Base-by-base conservation (phyloP, 2,329 filamentous ascomycete genomes). In the Sporothrix globosa region DNA sequence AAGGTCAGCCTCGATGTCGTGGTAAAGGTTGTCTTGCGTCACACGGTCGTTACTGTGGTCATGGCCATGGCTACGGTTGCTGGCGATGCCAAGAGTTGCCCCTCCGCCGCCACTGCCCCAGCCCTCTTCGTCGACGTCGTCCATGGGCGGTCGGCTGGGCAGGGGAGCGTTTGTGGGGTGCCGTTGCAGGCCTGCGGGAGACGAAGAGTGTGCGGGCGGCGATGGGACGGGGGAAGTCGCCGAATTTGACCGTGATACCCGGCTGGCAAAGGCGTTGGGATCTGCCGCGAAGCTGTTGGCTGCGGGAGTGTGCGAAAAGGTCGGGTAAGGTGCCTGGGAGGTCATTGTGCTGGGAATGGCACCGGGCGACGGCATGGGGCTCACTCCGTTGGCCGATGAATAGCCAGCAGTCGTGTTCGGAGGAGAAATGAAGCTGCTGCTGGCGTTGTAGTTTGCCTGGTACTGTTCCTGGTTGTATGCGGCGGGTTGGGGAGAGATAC, bases 101-200 rank as follows among this genome's bases (percentile, higher is more conserved):
- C 69, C 56, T 19, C 56, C 50, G 4, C 44, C 41, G 13, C 24
- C 19, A 3, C 34, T 17, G 13, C 46, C 77, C 78, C 83, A 84
- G 50, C 79, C 78, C 54, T 82, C 80, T 70, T 85, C 83, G 3
- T 80, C 78, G 50, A 82, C 72, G 61, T 81, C 79, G 11, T 83
- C 83, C 73, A 82, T 80, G 27, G 70, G 67, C 58, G 83, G 86
- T 60, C 84, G 82, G 71, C 80, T 87, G n/a, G 87, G 85, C 61
- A 89, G 79, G 54, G 87, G 84, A 69, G 87, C 83, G 77, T 88
- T 85, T 19, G 87, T 89, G 1, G 87, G 87, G 71, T 88, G 85
- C 67, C 87, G 82, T 71, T 83, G 82, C 13, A 88, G 76, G n/a
- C 84, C 81, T 2, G 82, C 79, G 6, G 83, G 81, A 30, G 81